Evolutionary conservation across 495 filamentous ascomycete genomes (phyloP), one percentile per base, ranked within the genome.

Genomic region (Halenospora varia): DNA sequence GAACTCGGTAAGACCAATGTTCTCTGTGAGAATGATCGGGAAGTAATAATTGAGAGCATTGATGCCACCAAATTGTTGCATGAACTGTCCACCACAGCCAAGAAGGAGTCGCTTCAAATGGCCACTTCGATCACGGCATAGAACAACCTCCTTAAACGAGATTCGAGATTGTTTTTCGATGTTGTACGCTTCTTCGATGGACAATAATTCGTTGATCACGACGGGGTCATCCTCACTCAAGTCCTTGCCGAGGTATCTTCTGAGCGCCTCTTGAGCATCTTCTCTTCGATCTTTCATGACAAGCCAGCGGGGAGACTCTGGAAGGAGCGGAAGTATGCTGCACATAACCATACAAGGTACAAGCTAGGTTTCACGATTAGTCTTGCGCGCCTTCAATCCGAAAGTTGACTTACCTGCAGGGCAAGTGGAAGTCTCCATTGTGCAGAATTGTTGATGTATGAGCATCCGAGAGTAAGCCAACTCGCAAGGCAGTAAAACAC

Each of bases 401-500:
- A 3, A 88, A 71, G 59, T 82, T 78, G 10, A 68, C 56, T 56
- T 4, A 75, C 3, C 80, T 79, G 9, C 84, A 86, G 65, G 85
- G 90, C 13, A 79, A 83, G 39, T 82, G 77, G 48, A 86, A 88
- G 57, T 86, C 90, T 63, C 88, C 88, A 92, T 72, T 90, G 90
- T 23, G 86, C 86, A 20, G 89, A 81, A 24, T 88, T 70, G 10
- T 80, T 83, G 48, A 88, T 88, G 51, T 90, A 88, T 45, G 86
- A 87, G 56, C 68, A 51, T 10, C 62, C 68, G 45, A 68, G 91
- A 89, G 58, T 82, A 75, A 64, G 81, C 84, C 61, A 89, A 88
- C 62, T 91, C 85, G 53, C 92, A 88, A 72, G 86, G 89, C 66
- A 93, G 89, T 45, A 91, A 70, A 10, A 90, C 80, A 57, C 89